These are phyloP conservation scores for Andrographis paniculata DNA, from an alignment of 305 asterid species.

Conservation along the genomic window DNA sequence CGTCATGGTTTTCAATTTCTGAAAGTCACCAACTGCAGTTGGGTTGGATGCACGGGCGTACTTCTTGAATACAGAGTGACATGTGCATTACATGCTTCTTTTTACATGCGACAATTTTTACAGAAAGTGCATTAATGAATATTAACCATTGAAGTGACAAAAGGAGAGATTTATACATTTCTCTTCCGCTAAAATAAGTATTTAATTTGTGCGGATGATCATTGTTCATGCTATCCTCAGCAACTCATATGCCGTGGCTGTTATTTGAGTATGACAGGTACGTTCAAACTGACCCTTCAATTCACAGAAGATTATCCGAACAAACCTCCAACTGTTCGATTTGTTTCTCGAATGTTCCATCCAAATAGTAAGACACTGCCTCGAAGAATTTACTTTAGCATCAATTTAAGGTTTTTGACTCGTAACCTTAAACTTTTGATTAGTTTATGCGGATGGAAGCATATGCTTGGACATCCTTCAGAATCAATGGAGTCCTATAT, in stretches of 20 bases:
- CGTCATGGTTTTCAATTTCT: too few species aligned
- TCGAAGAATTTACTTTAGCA: constrained; percentile 2
- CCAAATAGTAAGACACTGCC: constrained; percentile 60
- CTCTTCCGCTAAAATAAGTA: constrained; percentile 7
- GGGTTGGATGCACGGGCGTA: too few species aligned
- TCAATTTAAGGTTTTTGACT: constrained; percentile 13
- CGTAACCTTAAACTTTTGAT: constrained; percentile 15
- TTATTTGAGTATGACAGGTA: constrained; percentile 43
- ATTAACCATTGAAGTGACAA: too few species aligned
- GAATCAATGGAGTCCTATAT: constrained; percentile 77
- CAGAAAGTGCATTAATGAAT: too few species aligned
- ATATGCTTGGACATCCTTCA: constrained; percentile 75
- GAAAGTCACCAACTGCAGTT: too few species aligned
- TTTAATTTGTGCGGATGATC: constrained; percentile 3
- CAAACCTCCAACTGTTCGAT: constrained; percentile 81
- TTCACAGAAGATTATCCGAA: constrained; percentile 76
- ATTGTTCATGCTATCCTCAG: constrained; percentile 6
- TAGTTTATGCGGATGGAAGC: constrained; percentile 81
- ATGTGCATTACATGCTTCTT: too few species aligned
- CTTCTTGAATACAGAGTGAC: too few species aligned
- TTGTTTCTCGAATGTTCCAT: constrained; percentile 75
- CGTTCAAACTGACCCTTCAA: constrained; percentile 79
- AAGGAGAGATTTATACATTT: background rate
- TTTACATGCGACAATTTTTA: too few species aligned
- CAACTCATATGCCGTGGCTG: constrained; percentile 8